Percentiles rank a stretch among this genome's conserved stretches.
Evolutionary conservation across 306 rosid species (phyloP).

Genomic region (Vicia sativa): DNA sequence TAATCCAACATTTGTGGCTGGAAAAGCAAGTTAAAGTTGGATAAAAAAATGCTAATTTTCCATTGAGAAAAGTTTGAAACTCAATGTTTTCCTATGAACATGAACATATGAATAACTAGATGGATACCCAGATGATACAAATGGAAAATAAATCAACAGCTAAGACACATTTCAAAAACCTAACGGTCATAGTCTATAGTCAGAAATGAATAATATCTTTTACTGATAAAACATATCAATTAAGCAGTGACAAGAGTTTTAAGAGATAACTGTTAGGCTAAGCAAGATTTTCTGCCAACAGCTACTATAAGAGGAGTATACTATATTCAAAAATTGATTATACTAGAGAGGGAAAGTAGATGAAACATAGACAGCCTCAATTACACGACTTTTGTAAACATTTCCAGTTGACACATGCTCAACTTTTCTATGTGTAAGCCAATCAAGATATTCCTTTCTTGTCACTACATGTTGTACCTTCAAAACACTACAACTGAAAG

Average conservation of each 20-base stretch:
- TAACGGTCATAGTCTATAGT: too few species aligned
- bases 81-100: slow-evolving; percentile 6
- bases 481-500: too few species aligned
- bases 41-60: not conserved
- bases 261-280: slow-evolving; percentile 15
- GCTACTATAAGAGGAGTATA: not conserved
- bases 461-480: too few species aligned
- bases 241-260: slow-evolving; percentile 3
- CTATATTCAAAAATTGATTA: slow-evolving; percentile 13
- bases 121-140: slow-evolving; percentile 22
- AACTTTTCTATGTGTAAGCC: too few species aligned
- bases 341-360: not conserved
- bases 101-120: slow-evolving; percentile 5
- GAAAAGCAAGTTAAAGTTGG: slow-evolving; percentile 16
- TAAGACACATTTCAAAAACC: too few species aligned
- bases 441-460: too few species aligned
- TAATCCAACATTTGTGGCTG: slow-evolving; percentile 1
- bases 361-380: slow-evolving; percentile 6
- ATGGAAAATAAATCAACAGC: slow-evolving; percentile 10
- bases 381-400: slow-evolving; percentile 22
- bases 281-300: slow-evolving; percentile 1
- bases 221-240: slow-evolving; percentile 25
- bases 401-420: slow-evolving; percentile 1
- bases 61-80: slow-evolving; percentile 9
- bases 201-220: slow-evolving; percentile 1